Conservation (phyloP, 2,329 filamentous ascomycete genomes). For the Cryphonectria naterciae region DNA sequence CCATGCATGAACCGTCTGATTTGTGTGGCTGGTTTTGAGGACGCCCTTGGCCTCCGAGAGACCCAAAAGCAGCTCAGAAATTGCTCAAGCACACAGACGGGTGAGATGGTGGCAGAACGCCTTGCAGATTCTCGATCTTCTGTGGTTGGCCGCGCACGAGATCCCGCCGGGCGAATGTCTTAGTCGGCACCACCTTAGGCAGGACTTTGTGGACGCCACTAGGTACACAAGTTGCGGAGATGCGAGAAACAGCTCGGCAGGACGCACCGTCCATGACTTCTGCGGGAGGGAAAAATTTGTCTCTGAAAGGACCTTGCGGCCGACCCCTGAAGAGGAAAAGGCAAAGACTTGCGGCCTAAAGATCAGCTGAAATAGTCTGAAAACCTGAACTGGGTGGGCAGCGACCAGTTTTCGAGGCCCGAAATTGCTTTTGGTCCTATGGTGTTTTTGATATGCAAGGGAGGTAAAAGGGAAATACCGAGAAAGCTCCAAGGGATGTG, state of each 20-base stretch:
- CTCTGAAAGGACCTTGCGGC: not conserved
- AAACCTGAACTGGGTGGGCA: not conserved
- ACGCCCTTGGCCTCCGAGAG: not conserved
- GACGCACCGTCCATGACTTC: not conserved
- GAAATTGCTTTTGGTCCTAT: conserved; percentile 9
- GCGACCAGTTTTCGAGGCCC: not conserved
- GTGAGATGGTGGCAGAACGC: not conserved
- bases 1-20: not conserved
- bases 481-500: conserved; percentile 12
- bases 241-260: not conserved
- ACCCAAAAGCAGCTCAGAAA: not conserved
- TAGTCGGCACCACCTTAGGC: not conserved
- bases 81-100: not conserved
- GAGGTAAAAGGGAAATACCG: conserved; percentile 3
- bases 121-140: not conserved
- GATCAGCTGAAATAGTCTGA: not conserved
- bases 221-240: not conserved
- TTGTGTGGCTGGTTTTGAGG: not conserved
- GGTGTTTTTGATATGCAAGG: conserved; percentile 11
- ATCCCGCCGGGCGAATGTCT: conserved; percentile 6
- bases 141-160: conserved; percentile 5
- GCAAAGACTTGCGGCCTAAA: not conserved
- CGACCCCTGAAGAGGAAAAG: not conserved
- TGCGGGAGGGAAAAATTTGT: not conserved
- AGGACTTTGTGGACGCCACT: not conserved